These are phyloP conservation scores for Curvularia spicifera DNA, from an alignment of 2,329 filamentous ascomycete species.

Conservation along the genomic window DNA sequence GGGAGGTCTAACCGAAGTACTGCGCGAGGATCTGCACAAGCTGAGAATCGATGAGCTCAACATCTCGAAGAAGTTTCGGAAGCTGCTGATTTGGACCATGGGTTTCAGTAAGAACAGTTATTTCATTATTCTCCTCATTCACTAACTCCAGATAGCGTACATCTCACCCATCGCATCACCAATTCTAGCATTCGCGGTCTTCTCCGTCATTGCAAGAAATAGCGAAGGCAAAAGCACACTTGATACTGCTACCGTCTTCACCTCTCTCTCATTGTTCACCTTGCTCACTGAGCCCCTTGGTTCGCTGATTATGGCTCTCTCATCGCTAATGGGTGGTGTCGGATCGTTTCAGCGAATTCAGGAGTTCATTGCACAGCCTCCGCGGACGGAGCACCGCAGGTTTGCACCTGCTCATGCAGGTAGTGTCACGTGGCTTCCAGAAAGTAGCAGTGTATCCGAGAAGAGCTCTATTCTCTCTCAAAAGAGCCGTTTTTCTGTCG, in stretches of 20 bases:
- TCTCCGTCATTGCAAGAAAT: slow-evolving; percentile 50
- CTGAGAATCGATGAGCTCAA: slow-evolving; percentile 44
- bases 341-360: slow-evolving; percentile 58
- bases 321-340: slow-evolving; percentile 53
- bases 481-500: slow-evolving; percentile 33
- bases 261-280: slow-evolving; percentile 56
- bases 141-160: slow-evolving; percentile 31
- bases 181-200: slow-evolving; percentile 56
- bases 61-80: slow-evolving; percentile 46
- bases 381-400: slow-evolving; percentile 29
- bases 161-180: slow-evolving; percentile 49
- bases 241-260: slow-evolving; percentile 54
- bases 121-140: not conserved
- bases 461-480: slow-evolving; percentile 35
- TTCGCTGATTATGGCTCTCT: slow-evolving; percentile 55
- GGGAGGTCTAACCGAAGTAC: slow-evolving; percentile 46
- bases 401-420: slow-evolving; percentile 28
- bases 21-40: slow-evolving; percentile 38
- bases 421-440: slow-evolving; percentile 28
- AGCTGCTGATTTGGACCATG: slow-evolving; percentile 48
- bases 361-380: slow-evolving; percentile 49
- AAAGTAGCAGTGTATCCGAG: slow-evolving; percentile 31
- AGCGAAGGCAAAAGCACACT: slow-evolving; percentile 42
- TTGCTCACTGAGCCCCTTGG: slow-evolving; percentile 56
- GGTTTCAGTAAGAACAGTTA: slow-evolving; percentile 35